Conservation (phyloP, 306 rosid genomes). For the Quercus rubra region DNA sequence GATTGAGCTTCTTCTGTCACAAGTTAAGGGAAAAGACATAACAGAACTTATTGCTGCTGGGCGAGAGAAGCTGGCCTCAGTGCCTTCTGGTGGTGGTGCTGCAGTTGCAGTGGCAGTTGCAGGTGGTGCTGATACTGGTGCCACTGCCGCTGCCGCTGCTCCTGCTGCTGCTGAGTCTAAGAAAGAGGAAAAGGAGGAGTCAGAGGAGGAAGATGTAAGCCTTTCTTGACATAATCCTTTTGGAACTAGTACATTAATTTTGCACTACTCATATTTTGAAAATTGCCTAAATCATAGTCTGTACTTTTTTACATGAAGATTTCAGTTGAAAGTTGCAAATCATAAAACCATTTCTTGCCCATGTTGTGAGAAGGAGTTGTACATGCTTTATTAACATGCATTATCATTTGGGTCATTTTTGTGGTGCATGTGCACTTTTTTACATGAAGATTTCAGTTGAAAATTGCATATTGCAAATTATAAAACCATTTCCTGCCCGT, state of each 20-base stretch:
- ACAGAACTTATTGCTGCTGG: constrained; percentile 73
- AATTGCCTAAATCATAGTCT: not conserved
- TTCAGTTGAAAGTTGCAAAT: too few relatives aligned
- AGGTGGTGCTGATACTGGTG: constrained; percentile 21
- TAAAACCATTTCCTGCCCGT: too few relatives aligned
- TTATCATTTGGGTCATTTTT: too few relatives aligned
- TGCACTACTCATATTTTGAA: not conserved
- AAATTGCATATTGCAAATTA: too few relatives aligned
- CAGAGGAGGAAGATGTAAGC: constrained; percentile 70
- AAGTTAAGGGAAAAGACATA: constrained; percentile 59
- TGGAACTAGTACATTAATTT: not conserved
- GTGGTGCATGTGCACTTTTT: too few relatives aligned
- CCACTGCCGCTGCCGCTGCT: constrained; percentile 38
- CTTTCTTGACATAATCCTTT: not conserved
- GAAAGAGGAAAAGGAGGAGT: constrained; percentile 76
- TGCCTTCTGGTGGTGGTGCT: constrained; percentile 63
- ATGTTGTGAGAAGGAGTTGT: too few relatives aligned
- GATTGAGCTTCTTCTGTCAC: constrained; percentile 51
- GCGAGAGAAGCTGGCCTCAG: constrained; percentile 66
- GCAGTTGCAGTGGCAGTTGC: constrained; percentile 37
- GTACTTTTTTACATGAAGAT: too few relatives aligned
- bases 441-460: too few relatives aligned
- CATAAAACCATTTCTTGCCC: too few relatives aligned
- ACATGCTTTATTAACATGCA: too few relatives aligned
- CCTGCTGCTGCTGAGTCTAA: constrained; percentile 62